Evolutionary conservation across 257 asterid genomes (phyloP).

Genomic region (Solanum pinnatisectum): DNA sequence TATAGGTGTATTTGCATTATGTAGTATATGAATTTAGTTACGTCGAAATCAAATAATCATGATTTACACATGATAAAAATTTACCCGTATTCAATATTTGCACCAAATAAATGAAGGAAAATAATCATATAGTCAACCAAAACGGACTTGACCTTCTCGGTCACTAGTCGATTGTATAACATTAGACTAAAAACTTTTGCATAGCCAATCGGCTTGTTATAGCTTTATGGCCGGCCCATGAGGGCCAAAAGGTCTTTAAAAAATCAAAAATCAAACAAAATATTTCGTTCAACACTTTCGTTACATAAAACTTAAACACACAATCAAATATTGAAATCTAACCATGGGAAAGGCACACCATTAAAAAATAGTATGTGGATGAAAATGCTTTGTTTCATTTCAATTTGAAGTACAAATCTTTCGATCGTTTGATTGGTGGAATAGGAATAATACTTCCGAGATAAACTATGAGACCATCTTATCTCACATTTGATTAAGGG

Average conservation of each 20-base stretch:
- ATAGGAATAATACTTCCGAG: too few species aligned
- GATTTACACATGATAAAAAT: too few species aligned
- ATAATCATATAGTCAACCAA: not conserved
- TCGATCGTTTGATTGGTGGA: not conserved
- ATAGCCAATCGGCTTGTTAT: not conserved
- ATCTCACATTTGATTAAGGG: too few species aligned
- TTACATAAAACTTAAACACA: not conserved
- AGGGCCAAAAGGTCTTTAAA: not conserved
- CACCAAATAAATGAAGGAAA: not conserved
- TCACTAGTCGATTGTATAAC: too few species aligned
- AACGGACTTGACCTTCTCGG: too few species aligned
- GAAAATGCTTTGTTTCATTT: not conserved
- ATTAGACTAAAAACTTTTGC: not conserved
- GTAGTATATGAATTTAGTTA: too few species aligned
- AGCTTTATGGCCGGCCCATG: not conserved
- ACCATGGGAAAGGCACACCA: not conserved
- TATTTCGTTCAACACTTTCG: not conserved
- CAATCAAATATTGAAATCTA: not conserved
- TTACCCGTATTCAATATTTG: not conserved
- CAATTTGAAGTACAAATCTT: not conserved
- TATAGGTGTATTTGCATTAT: too few species aligned
- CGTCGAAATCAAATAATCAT: too few species aligned
- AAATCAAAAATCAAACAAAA: too few species aligned
- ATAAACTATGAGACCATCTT: too few species aligned
- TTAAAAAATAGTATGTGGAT: not conserved